Evolutionary conservation across 2,329 filamentous ascomycete species (phyloP), one percentile per base, ranked within the genome.

Genomic region (Calonectria henricotiae): DNA sequence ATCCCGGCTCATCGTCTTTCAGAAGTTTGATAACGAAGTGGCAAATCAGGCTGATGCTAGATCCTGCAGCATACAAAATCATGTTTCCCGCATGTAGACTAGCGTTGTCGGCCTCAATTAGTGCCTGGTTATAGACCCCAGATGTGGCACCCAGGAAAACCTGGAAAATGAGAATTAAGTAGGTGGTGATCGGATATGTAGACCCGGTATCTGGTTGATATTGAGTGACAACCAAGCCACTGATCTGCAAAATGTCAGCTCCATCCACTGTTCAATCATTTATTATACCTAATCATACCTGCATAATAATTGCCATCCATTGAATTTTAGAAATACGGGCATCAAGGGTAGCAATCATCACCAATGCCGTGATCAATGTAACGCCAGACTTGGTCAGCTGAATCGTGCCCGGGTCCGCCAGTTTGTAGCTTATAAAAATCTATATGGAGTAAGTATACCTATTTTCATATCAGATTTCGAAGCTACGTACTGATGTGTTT

Each of bases 351-450:
- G n/a, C 32, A 39, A 58, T 58, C 51, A 58, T 58, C 17, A 58
- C 51, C 30, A 58, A 17, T 6, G 51, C 51, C 1, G 51, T 58
- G n/a, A 58, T 58, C 20, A 58, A 39, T 13, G 51, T 58, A 11
- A 58, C 51, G n/a, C 51, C 51, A 39, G 51, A 37, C 20, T 58
- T 58, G 4, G 51, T 58, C 35, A 58, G 17, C 20, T 58, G 51
- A 39, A 58, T 58, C 5, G 51, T 58, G 17, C 51, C 51, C 20
- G 51, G 51, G 32, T 58, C 51, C 5, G 51, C 51, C n/a, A 58
- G 13, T 7, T 58, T 58, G 51, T 58, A 58, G 51, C 51, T 58
- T 17, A 58, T 20, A 13, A 58, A 58, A 7, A 58, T 39, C 51
- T 58, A 39, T 39, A 5, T 6, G 5, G 4, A 15, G 32, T 58